These are phyloP conservation scores for Phaffia australis DNA, from an alignment of 768 basidiomycete genomes.

Conservation along the genomic window DNA sequence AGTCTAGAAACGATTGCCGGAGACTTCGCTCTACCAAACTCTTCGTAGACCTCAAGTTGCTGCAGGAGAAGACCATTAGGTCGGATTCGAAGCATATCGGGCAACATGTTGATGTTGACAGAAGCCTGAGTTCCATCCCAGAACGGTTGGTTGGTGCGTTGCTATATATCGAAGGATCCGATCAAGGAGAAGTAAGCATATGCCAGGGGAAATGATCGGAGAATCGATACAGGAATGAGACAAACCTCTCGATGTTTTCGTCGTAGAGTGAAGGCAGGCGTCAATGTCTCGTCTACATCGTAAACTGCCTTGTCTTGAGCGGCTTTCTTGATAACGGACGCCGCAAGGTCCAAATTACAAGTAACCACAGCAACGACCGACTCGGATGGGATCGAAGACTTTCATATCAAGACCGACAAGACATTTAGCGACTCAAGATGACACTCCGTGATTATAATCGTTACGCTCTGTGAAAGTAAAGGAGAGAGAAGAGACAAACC, in stretches of 20 bases:
- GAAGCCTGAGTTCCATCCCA: constrained; percentile 66
- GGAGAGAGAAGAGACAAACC: constrained; percentile 39
- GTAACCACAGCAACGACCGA: constrained; percentile 64
- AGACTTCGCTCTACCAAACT: constrained; percentile 53
- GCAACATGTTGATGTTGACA: constrained; percentile 52
- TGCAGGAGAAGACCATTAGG: constrained; percentile 65
- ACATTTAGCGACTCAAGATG: not conserved
- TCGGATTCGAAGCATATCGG: constrained; percentile 79
- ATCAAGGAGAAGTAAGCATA: not conserved
- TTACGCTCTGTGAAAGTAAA: not conserved
- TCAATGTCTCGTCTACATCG: constrained; percentile 85
- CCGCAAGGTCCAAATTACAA: constrained; percentile 88
- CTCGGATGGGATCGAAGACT: constrained; percentile 69
- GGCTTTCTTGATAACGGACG: constrained; percentile 87
- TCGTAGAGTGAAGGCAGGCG: constrained; percentile 66
- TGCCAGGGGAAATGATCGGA: not conserved
- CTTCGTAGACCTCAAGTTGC: constrained; percentile 86
- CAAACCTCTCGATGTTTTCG: constrained; percentile 74
- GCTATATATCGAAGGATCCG: constrained; percentile 5
- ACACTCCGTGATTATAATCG: not conserved
- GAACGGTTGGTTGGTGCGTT: constrained; percentile 56
- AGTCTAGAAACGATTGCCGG: constrained; percentile 3
- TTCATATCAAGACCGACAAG: constrained; percentile 8
- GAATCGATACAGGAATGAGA: constrained; percentile 24
- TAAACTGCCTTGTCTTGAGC: constrained; percentile 91